These are phyloP conservation scores for Leishmania mexicana DNA, from an alignment of 208 protist species.

Conservation along the genomic window DNA sequence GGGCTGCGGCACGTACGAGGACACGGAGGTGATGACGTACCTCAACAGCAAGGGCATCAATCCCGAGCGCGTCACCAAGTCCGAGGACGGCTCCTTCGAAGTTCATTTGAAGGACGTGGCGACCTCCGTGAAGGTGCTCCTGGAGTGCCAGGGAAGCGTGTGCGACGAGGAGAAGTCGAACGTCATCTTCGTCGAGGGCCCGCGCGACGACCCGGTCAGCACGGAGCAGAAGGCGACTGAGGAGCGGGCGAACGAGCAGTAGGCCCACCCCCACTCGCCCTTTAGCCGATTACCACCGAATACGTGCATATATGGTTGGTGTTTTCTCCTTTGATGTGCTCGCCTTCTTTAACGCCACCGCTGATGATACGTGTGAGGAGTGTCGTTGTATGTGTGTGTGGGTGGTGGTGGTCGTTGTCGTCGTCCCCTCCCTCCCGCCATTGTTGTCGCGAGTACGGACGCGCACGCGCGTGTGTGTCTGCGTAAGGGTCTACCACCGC, in stretches of 20 bases:
- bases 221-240: slow-evolving; percentile 23
- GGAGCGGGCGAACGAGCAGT: slow-evolving; percentile 24
- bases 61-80: slow-evolving; percentile 72
- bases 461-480: not conserved
- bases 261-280: not conserved
- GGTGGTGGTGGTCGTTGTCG: no score
- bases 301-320: not conserved
- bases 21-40: slow-evolving; percentile 85
- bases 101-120: slow-evolving; percentile 67
- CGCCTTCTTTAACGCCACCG: not conserved
- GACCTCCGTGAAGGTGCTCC: slow-evolving; percentile 81
- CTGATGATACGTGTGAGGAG: not conserved
- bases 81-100: slow-evolving; percentile 76
- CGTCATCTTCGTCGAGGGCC: slow-evolving; percentile 86
- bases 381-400: not conserved
- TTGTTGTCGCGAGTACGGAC: not conserved
- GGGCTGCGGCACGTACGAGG: slow-evolving; percentile 70
- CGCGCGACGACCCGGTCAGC: slow-evolving; percentile 27
- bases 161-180: slow-evolving; percentile 89
- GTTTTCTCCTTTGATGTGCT: not conserved
- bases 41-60: slow-evolving; percentile 78
- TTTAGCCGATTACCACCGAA: not conserved
- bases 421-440: not conserved
- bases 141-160: slow-evolving; percentile 80
- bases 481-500: not conserved